Evolutionary conservation across 768 basidiomycete genomes (phyloP).

Genomic region (Nevesoporus exiguus): DNA sequence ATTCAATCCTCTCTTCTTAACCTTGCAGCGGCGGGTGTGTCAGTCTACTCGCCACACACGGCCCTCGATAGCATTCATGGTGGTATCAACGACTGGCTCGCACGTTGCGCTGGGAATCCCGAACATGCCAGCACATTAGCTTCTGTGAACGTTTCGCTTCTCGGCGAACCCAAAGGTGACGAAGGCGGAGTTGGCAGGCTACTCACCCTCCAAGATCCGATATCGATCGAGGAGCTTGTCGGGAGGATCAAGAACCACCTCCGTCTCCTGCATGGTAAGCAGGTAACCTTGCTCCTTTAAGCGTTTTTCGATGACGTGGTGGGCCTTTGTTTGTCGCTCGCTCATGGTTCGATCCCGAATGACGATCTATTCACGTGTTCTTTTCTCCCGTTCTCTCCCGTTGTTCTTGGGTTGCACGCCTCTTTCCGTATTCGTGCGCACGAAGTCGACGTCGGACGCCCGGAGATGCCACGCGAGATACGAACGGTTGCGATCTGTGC

Average conservation of each 20-base stretch:
- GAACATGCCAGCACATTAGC: conserved; percentile 29
- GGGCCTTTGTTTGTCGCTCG: not conserved
- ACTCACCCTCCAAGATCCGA: conserved; percentile 55
- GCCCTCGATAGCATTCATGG: conserved; percentile 80
- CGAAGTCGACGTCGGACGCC: conserved; percentile 68
- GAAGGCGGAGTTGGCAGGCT: conserved; percentile 68
- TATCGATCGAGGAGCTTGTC: conserved; percentile 59
- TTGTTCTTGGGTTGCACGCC: not conserved
- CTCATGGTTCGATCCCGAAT: conserved; percentile 9
- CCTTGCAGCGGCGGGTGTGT: conserved; percentile 80
- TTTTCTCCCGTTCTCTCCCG: conserved; percentile 20
- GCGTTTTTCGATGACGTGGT: conserved; percentile 11
- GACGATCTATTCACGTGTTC: conserved; percentile 16
- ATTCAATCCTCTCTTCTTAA: conserved; percentile 77
- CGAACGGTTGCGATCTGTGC: conserved; percentile 84
- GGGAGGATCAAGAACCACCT: conserved; percentile 68
- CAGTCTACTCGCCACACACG: conserved; percentile 85
- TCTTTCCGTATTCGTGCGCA: conserved; percentile 6
- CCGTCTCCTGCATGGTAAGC: conserved; percentile 53
- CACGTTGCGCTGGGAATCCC: conserved; percentile 44
- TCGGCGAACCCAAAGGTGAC: conserved; percentile 39
- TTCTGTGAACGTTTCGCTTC: conserved; percentile 30
- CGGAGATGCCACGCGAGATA: conserved; percentile 34
- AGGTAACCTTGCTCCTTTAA: conserved; percentile 12
- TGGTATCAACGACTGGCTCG: conserved; percentile 92